Base-by-base conservation (phyloP, 257 asterid genomes). In the Vinca minor region DNA sequence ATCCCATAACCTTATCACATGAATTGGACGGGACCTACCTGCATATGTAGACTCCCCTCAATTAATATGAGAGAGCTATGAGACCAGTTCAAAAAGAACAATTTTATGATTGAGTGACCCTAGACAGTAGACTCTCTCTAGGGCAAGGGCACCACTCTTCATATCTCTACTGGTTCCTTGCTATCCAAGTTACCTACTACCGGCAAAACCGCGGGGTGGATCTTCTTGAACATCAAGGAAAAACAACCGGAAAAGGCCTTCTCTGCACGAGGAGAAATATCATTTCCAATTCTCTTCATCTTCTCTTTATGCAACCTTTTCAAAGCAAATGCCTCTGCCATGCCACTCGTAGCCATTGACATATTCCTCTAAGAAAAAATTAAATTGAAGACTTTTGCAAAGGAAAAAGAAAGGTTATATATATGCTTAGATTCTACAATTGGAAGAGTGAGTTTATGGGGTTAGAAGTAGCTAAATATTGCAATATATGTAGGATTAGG, bases 301-400 rank as follows among this genome's bases (percentile, higher is more conserved):
- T 79, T 85, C 64, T 83, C 82, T 34, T 38, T 74, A 66, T 83
- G 68, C 13, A 79, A 48, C 67, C 63, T 81, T 48, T 65, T 71
- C 84, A 83, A 60, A 8, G 56, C 76, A 69, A 75, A 79, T 11
- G 61, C 81, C 70, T 83, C 86, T 1, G 72, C 89, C 29, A 85
- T 68, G 52, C 80, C 81, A 38, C 67, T 69, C 8, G 59, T 63
- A 17, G 73, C 57, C 8, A 67, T 77, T 17, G 85, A 74, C 87
- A 83, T 80, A 4, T 34, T 8, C 32, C 38, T 49, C 52, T 44
- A 3, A 17, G 1, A 15, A 44, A 44, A 44, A 44, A 44, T 4
- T 13, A 42, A 42, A 34, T 34, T 38, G 1, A 38, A 38, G 12
- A 13, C 11, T 38, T 38, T 13, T 5, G 44, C 13, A 38, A 2